phyloP scores from a whole-genome alignment of 768 basidiomycete genomes.

The Auricularia sp. region DNA sequence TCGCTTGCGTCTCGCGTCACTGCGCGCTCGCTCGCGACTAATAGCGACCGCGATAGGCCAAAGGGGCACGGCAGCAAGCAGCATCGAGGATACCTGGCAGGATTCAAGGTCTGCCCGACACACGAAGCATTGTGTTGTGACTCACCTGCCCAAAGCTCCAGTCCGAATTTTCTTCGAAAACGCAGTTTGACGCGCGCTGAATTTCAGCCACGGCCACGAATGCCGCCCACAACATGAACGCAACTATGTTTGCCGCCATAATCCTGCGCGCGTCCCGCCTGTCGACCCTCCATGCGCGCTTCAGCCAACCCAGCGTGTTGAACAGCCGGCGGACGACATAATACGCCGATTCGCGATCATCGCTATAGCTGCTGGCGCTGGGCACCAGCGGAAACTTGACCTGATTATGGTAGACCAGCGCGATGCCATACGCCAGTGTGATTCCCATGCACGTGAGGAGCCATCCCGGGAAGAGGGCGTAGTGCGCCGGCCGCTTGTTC shows the following conservation, averaged over 20 bases:
- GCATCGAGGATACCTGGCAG: neutral
- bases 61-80: neutral
- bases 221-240: neutral
- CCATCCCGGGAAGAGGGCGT: constrained; percentile 5
- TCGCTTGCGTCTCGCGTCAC: too few species aligned
- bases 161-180: neutral
- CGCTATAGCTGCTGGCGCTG: too few species aligned
- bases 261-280: neutral
- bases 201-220: neutral
- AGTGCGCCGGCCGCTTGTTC: neutral
- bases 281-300: neutral
- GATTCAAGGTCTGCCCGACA: too few species aligned
- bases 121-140: too few species aligned
- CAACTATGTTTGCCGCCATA: neutral
- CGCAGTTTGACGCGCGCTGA: neutral
- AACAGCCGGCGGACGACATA: neutral
- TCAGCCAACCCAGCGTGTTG: neutral
- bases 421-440: constrained; percentile 3
- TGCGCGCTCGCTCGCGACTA: neutral
- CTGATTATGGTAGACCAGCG: neutral
- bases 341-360: neutral
- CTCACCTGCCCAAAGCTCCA: neutral
- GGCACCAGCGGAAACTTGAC: neutral
- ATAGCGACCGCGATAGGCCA: neutral
- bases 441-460: constrained; percentile 5